phyloP scores from a whole-genome alignment of 768 basidiomycete genomes.

The Strobilomyces confusus region DNA sequence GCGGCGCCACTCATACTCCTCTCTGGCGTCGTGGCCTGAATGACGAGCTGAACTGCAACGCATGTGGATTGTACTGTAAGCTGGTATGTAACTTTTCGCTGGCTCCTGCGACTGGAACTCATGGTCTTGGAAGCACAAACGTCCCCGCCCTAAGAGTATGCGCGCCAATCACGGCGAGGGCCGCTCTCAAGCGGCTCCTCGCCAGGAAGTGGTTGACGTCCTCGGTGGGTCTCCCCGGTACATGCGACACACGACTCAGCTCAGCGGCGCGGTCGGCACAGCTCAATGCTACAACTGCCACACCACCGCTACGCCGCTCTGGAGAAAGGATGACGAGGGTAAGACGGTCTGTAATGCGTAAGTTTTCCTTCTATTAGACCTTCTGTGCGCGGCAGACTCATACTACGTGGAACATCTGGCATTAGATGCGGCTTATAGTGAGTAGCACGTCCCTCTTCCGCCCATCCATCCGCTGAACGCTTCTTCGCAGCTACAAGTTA shows the following conservation, averaged over 20 bases:
- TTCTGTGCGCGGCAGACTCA: conserved; percentile 13
- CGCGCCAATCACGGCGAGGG: conserved; percentile 72
- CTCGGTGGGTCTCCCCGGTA: conserved; percentile 50
- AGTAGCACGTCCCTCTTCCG: conserved; percentile 25
- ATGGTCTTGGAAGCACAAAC: conserved; percentile 58
- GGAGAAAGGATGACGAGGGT: conserved; percentile 89
- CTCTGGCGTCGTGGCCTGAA: conserved; percentile 84
- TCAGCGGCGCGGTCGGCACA: conserved; percentile 33
- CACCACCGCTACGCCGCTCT: conserved; percentile 83
- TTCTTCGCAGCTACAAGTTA: conserved; percentile 57
- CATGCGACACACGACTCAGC: conserved; percentile 28
- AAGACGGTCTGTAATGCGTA: conserved; percentile 91
- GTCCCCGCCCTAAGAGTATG: conserved; percentile 86
- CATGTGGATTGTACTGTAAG: conserved; percentile 85
- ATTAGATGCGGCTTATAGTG: conserved; percentile 73
- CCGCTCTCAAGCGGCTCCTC: conserved; percentile 57
- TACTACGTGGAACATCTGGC: conserved; percentile 1
- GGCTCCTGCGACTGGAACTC: not conserved
- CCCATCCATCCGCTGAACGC: conserved; percentile 7
- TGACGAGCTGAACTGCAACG: conserved; percentile 87
- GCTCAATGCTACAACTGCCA: conserved; percentile 91
- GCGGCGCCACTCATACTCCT: conserved; percentile 85
- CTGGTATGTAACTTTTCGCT: conserved; percentile 44
- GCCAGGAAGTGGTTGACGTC: conserved; percentile 70
- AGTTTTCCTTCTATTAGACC: conserved; percentile 32